These are phyloP conservation scores for Nigrograna mackinnonii DNA, from an alignment of 2,329 filamentous ascomycete genomes.

Conservation along the genomic window DNA sequence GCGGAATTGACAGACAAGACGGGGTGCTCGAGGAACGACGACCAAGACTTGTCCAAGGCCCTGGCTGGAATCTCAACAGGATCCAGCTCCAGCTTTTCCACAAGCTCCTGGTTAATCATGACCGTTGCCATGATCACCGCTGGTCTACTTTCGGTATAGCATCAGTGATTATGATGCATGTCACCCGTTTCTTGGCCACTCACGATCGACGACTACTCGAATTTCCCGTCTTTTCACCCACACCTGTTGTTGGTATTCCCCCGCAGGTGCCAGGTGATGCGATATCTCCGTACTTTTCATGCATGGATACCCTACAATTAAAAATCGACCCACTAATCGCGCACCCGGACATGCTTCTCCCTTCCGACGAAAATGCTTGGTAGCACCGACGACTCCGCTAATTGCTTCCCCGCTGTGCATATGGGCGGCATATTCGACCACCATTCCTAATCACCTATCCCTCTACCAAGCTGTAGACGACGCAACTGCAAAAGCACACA, in stretches of 20 bases:
- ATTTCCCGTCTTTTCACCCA: slow-evolving; percentile 20
- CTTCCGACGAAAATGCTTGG: slow-evolving; percentile 11
- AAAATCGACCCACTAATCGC: slow-evolving; percentile 10
- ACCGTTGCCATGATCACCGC: slow-evolving; percentile 21
- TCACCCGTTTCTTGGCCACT: slow-evolving; percentile 16
- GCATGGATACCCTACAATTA: slow-evolving; percentile 37
- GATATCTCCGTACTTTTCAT: slow-evolving; percentile 21
- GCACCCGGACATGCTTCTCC: background rate
- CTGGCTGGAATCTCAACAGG: slow-evolving; percentile 14
- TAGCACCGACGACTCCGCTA: slow-evolving; percentile 10
- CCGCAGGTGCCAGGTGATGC: slow-evolving; percentile 24
- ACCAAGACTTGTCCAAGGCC: slow-evolving; percentile 27
- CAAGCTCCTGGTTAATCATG: slow-evolving; percentile 13
- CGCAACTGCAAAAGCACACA: too few relatives aligned
- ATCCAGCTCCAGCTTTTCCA: slow-evolving; percentile 12
- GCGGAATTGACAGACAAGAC: slow-evolving; percentile 36
- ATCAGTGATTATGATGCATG: slow-evolving; percentile 20
- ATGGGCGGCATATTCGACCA: too few relatives aligned
- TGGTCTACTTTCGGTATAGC: slow-evolving; percentile 27
- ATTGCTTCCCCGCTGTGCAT: too few relatives aligned
- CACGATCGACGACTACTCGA: slow-evolving; percentile 22
- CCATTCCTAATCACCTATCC: too few relatives aligned
- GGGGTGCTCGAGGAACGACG: slow-evolving; percentile 36
- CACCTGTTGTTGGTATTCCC: slow-evolving; percentile 8
- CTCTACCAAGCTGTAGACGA: too few relatives aligned